These are phyloP conservation scores for Stygiomarasmius scandens DNA, from an alignment of 1,284 basidiomycete species.

Conservation along the genomic window DNA sequence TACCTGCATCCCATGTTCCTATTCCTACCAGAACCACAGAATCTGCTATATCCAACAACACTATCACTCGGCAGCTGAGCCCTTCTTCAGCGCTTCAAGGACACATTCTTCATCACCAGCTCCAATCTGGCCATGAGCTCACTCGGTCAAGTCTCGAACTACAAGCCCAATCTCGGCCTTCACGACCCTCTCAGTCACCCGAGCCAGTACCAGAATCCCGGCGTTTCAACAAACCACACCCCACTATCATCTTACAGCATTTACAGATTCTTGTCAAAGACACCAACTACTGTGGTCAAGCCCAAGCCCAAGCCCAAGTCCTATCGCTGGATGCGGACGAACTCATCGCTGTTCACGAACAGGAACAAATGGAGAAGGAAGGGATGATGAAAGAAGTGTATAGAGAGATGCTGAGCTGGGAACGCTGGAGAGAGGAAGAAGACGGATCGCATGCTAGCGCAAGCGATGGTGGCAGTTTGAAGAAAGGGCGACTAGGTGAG, in stretches of 20 bases:
- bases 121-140: no score
- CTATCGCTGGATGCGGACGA: not conserved
- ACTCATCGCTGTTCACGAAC: not conserved
- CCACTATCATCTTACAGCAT: not conserved
- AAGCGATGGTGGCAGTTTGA: no score
- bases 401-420: not conserved
- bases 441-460: not conserved
- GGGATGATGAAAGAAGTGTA: not conserved
- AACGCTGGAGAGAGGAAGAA: not conserved
- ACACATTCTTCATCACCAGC: no score
- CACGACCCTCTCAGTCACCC: not conserved
- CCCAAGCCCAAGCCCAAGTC: not conserved
- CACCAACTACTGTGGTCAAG: not conserved
- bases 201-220: not conserved
- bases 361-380: not conserved
- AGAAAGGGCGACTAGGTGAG: not conserved
- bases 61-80: no score
- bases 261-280: no score
- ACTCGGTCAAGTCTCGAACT: no score
- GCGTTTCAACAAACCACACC: not conserved
- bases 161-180: no score
- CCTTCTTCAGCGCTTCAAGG: no score
- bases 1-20: no score
- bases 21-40: no score
- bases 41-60: no score